Conservation (phyloP, 1,139 yeast species). For the Saccharomyces hybrid region DNA sequence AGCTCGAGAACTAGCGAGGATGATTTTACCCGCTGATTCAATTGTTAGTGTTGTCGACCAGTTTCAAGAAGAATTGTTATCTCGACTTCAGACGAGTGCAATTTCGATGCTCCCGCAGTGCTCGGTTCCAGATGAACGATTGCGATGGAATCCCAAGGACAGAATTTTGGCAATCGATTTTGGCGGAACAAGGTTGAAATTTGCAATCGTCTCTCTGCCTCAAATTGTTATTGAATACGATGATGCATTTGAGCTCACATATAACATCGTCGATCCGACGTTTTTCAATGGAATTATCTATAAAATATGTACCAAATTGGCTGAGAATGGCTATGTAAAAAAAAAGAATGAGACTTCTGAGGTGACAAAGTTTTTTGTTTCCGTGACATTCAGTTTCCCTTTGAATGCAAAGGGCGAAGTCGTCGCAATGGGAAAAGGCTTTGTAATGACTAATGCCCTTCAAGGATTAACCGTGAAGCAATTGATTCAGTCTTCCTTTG, state of each 20-base stretch:
- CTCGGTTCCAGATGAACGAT: background rate
- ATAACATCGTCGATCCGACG: conserved; percentile 18
- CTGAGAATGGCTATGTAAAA: background rate
- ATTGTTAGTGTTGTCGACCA: conserved; percentile 7
- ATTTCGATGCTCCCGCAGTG: conserved; percentile 20
- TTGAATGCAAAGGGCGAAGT: conserved; percentile 23
- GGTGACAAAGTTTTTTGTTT: conserved; percentile 12
- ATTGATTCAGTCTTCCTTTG: conserved; percentile 18
- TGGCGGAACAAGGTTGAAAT: conserved; percentile 25
- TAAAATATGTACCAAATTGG: conserved; percentile 10
- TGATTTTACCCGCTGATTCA: conserved; percentile 12
- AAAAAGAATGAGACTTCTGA: conserved; percentile 1
- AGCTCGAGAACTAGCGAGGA: conserved; percentile 7
- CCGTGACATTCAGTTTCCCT: conserved; percentile 34
- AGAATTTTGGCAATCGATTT: conserved; percentile 22
- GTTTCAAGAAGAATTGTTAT: conserved; percentile 13
- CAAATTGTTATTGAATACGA: conserved; percentile 10
- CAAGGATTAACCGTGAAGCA: conserved; percentile 12
- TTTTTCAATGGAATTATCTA: conserved; percentile 26
- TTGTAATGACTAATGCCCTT: conserved; percentile 20
- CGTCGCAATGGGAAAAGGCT: conserved; percentile 34
- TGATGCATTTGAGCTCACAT: conserved; percentile 11
- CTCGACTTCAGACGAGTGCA: conserved; percentile 13
- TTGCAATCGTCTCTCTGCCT: conserved; percentile 18
- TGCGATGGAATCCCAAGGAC: conserved; percentile 3